phyloP scores from a whole-genome alignment of 345 rosid species.

The Erysimum cheiranthoides region DNA sequence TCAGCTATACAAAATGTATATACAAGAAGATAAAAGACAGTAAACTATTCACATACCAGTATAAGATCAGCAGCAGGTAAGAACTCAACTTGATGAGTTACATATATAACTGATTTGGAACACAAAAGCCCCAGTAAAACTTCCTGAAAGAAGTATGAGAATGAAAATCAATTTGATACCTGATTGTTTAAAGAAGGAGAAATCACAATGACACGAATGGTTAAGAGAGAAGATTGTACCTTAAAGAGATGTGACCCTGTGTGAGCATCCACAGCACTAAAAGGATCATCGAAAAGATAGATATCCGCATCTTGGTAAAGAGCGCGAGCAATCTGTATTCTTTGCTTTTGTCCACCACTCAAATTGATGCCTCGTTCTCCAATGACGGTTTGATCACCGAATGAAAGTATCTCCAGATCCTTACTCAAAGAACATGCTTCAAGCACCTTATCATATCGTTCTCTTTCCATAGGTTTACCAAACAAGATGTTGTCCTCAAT shows the following conservation, averaged over 20 bases:
- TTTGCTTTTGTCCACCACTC: slow-evolving; percentile 91
- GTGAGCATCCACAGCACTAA: slow-evolving; percentile 91
- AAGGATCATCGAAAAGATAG: slow-evolving; percentile 89
- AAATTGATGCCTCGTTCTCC: slow-evolving; percentile 91
- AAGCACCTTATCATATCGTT: slow-evolving; percentile 61
- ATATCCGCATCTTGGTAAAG: slow-evolving; percentile 87
- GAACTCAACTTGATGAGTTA: slow-evolving; percentile 90
- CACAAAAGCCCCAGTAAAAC: slow-evolving; percentile 58
- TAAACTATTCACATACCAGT: slow-evolving; percentile 54
- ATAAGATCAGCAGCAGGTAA: slow-evolving; percentile 77
- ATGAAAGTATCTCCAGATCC: slow-evolving; percentile 75
- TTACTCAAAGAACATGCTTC: slow-evolving; percentile 76
- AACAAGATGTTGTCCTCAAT: slow-evolving; percentile 86
- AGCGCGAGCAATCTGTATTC: slow-evolving; percentile 86
- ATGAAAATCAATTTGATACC: slow-evolving; percentile 1
- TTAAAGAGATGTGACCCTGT: slow-evolving; percentile 85
- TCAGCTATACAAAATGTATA: neutral
- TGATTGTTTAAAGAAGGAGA: neutral
- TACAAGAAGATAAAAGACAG: neutral
- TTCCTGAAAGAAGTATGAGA: slow-evolving; percentile 53
- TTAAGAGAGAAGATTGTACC: slow-evolving; percentile 47
- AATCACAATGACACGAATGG: slow-evolving; percentile 1
- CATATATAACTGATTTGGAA: slow-evolving; percentile 72
- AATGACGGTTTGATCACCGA: slow-evolving; percentile 80
- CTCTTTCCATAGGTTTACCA: slow-evolving; percentile 72